A percentile compares a stretch with the other conserved stretches of the same genome.
These are phyloP conservation scores for Pseudoscleropodium purum DNA, from an alignment of 225 moss, liverwort and hornwort species.

Conservation along the genomic window DNA sequence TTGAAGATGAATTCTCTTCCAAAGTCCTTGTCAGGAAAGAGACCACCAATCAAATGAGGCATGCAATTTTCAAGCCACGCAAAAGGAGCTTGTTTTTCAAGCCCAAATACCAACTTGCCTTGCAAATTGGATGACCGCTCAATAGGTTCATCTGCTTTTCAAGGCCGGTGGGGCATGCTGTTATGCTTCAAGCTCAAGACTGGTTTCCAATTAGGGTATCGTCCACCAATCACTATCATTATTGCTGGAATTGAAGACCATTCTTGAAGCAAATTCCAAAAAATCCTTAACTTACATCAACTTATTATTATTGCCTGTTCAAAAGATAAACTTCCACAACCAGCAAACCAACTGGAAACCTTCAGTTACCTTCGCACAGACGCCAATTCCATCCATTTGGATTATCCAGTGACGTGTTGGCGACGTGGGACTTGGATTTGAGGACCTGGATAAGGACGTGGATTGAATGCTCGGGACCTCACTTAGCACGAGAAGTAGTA, in stretches of 20 bases:
- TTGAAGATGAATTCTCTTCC: too few species aligned
- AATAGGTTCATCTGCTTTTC: background rate
- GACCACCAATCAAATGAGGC: too few species aligned
- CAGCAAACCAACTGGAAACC: background rate
- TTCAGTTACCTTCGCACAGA: background rate
- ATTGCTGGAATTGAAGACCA: background rate
- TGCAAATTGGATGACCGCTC: background rate
- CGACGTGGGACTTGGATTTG: background rate
- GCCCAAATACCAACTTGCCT: background rate
- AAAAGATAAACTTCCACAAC: background rate
- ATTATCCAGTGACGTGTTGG: background rate
- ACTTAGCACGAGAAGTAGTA: background rate
- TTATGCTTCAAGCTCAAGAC: background rate
- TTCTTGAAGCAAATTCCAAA: background rate
- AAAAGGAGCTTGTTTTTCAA: background rate
- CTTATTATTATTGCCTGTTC: background rate
- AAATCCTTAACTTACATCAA: background rate
- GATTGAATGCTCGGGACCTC: background rate
- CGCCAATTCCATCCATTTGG: background rate
- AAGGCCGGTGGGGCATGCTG: accelerated
- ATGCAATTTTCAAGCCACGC: too few species aligned
- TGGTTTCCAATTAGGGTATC: background rate
- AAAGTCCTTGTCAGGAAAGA: too few species aligned
- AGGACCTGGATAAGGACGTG: background rate
- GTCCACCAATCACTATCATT: background rate